phyloP scores from a whole-genome alignment of 805 yeast genomes.

The Naumovozyma dairenensis region DNA sequence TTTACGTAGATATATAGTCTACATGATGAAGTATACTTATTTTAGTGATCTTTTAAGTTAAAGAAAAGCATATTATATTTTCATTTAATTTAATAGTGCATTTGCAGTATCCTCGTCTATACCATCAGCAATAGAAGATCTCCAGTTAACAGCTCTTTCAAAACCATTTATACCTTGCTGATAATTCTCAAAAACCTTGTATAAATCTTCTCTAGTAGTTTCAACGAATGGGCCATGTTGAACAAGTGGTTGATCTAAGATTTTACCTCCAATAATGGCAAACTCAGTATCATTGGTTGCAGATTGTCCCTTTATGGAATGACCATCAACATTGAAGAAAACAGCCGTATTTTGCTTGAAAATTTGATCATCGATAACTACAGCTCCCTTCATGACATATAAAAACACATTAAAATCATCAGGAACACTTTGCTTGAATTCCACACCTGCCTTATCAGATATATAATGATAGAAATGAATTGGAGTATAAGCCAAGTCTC shows the following conservation, averaged over 20 bases:
- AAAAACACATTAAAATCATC: conserved; percentile 56
- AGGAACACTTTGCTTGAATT: conserved; percentile 50
- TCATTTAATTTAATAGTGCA: no score
- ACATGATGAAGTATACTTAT: no score
- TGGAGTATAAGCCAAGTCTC: conserved; percentile 76
- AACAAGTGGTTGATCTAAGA: conserved; percentile 61
- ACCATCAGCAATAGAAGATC: conserved; percentile 32
- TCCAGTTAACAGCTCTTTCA: conserved; percentile 56
- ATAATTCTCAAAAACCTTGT: conserved; percentile 63
- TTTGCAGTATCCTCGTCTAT: conserved; percentile 25
- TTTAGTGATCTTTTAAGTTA: no score
- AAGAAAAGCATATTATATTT: no score
- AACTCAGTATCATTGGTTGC: conserved; percentile 42
- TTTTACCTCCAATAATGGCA: conserved; percentile 67
- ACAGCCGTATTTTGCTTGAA: conserved; percentile 41
- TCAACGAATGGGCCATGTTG: conserved; percentile 93
- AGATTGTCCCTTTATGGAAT: conserved; percentile 44
- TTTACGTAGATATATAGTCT: no score
- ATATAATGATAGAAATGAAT: conserved; percentile 60
- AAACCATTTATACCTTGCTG: conserved; percentile 62
- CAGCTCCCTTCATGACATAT: conserved; percentile 54
- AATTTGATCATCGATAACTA: conserved; percentile 36
- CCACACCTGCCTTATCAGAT: conserved; percentile 52
- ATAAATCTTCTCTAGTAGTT: conserved; percentile 52
- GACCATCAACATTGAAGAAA: conserved; percentile 66